Base-by-base conservation (phyloP, 2,329 filamentous ascomycete genomes). In the Magnaporthales sp. region DNA sequence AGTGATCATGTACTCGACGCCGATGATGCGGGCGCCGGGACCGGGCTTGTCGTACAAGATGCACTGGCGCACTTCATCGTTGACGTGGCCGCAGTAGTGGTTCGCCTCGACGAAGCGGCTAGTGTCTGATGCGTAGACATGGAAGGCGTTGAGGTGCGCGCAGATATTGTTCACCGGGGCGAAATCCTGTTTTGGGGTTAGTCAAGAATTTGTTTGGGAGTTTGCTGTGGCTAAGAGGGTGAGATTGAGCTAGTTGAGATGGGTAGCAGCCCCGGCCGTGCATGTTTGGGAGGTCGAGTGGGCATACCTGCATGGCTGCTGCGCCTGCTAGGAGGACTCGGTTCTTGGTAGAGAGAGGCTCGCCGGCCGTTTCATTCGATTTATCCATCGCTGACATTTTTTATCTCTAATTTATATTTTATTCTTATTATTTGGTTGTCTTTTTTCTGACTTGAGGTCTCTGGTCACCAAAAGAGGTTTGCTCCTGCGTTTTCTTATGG, bases 1-100 rank as follows among this genome's bases (percentile, higher is more conserved):
- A 0, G 89, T 88, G 72, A 96, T 88, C 91, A 95, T 93, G 80
- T 96, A 96, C 76, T 96, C 92, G 71, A 96, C 84, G 9, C 92
- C 92, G 68, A 96, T 91, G 22, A 96, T 84, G 0, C 89, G 85
- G 0, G 91, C 91, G 29, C 86, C 84, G 8, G 85, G 81, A 6
- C 62, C 62, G 0, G 88, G 83, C 0, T 86, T 85, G 77, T 96
- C 92, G 79, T 95, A 96, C 69, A 96, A 84, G 31, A 96, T 85
- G 75, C 92, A 96, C 80, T 96, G 92, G 4, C 92, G 86, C 67
- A 96, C 83, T 69, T 95, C 91, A 72, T 89, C 83, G 68, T 84
- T 92, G 4, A 95, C 72, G 72, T 95, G 91, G 0, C 89, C 84
- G 74, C 92, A 96, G 77, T 95, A 96, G 76, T 96, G 92, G 73